Conservation (phyloP, 192 early-diverging fungal genomes). For the Funneliformis mosseae region DNA sequence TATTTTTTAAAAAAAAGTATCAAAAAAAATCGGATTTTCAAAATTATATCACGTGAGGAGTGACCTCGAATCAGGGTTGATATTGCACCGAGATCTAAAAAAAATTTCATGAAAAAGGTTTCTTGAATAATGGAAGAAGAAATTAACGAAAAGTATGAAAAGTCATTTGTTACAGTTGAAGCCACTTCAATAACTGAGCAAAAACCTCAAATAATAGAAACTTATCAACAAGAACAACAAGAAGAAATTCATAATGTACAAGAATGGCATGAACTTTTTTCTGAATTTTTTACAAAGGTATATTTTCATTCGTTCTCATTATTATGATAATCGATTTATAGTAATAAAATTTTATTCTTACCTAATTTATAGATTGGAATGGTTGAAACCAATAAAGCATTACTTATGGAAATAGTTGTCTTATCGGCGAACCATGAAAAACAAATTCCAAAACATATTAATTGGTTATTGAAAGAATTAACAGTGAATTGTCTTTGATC, state of each 20-base stretch:
- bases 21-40: too few relatives aligned
- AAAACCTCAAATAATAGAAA: background rate
- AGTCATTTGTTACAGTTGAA: background rate
- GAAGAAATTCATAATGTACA: background rate
- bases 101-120: too few relatives aligned
- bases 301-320: background rate
- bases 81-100: too few relatives aligned
- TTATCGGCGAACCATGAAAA: slow-evolving; percentile 2
- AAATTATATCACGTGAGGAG: too few relatives aligned
- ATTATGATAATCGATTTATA: background rate
- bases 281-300: background rate
- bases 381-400: slow-evolving; percentile 18
- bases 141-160: background rate
- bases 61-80: too few relatives aligned
- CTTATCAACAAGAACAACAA: background rate
- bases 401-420: slow-evolving; percentile 23
- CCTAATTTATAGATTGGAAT: slow-evolving; percentile 6
- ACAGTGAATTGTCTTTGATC: background rate
- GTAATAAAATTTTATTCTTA: background rate
- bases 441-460: slow-evolving; percentile 22
- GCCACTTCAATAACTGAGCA: background rate
- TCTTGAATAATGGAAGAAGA: background rate
- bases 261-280: slow-evolving; percentile 12
- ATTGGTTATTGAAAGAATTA: slow-evolving; percentile 21
- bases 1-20: too few relatives aligned